Conservation (phyloP, 2,329 filamentous ascomycete genomes). For the Chrysosphaeria jannelii region DNA sequence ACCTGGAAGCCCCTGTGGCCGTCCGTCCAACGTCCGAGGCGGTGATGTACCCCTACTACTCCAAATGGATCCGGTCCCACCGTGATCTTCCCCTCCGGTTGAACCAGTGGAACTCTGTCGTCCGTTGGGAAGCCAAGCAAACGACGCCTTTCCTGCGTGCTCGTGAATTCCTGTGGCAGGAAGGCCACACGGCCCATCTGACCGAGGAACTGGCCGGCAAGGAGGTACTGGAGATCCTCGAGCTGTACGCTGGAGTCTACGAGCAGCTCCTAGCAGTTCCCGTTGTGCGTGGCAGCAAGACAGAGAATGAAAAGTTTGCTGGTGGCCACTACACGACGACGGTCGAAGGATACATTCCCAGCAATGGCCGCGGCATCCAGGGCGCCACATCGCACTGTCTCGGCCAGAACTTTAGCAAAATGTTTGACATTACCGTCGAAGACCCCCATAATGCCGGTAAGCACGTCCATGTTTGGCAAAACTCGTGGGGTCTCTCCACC, state of each 20-base stretch:
- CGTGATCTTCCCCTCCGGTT: conserved; percentile 77
- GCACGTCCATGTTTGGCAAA: conserved; percentile 82
- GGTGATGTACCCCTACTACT: conserved; percentile 89
- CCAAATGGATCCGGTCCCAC: conserved; percentile 91
- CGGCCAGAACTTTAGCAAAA: conserved; percentile 95
- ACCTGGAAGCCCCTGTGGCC: conserved; percentile 53
- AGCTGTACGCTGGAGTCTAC: conserved; percentile 77
- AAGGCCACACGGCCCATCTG: conserved; percentile 73
- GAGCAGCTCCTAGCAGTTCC: conserved; percentile 83
- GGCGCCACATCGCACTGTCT: conserved; percentile 83
- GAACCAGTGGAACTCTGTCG: conserved; percentile 80
- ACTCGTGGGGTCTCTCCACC: conserved; percentile 94
- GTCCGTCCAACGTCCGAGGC: conserved; percentile 40
- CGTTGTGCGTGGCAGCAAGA: conserved; percentile 81
- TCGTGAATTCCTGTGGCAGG: conserved; percentile 93
- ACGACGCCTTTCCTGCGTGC: conserved; percentile 65
- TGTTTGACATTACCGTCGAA: conserved; percentile 92
- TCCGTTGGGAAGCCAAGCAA: conserved; percentile 95
- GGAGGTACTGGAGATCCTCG: conserved; percentile 79
- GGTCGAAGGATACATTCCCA: conserved; percentile 85
- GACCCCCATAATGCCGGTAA: conserved; percentile 59
- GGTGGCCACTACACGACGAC: conserved; percentile 93
- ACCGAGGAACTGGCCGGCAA: conserved; percentile 51
- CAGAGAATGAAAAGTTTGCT: conserved; percentile 93
- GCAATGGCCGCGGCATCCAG: conserved; percentile 88